Base-by-base conservation (phyloP, 306 rosid genomes). In the Dryas alaskensis region DNA sequence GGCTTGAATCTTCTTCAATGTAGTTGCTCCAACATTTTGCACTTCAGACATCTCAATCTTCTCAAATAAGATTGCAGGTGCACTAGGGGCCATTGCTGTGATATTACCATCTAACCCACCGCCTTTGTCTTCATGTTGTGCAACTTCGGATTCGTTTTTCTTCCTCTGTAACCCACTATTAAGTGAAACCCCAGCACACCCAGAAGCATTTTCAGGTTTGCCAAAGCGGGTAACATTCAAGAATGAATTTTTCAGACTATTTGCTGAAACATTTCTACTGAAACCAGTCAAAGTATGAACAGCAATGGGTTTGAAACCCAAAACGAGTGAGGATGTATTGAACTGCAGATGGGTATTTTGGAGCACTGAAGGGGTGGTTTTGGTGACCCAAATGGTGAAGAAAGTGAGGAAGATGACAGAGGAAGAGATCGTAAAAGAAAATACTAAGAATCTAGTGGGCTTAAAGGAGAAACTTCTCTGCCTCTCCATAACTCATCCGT, bases 381-480 rank as follows among this genome's bases (percentile, higher is more conserved):
- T 87, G 46, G 78, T 63, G 25, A 89, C 71, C 96, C 92, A 91
- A 16, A 87, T 47, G 40, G 91, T 77, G 78, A 91, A 85, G 74
- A 87, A 72, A 14, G 84, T 75, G 57, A 90, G 80, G 81, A 88
- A 85, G 83, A 89, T 11, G 46, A 83, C 27, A n/a, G 93, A 89
- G 37, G 96, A 91, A 31, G 79, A 81, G 70, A 94, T 84, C 46
- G 88, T 85, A 69, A 89, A 91, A 3, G 91, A 83, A 58, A 87
- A 89, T 0, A 94, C 84, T 73, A 92, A 47, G 55, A 88, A 83
- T 79, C 92, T 87, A 1, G 89, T 84, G 88, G 96, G 92, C 79
- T 89, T 91, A 61, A 91, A 62, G 68, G 89, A 80, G 81, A 91
- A 89, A 80, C 96, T 94, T 82, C 83, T 84, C 69, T 88, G 97